Conservation (phyloP, 768 basidiomycete species). For the Boletus tylopilopsis region DNA sequence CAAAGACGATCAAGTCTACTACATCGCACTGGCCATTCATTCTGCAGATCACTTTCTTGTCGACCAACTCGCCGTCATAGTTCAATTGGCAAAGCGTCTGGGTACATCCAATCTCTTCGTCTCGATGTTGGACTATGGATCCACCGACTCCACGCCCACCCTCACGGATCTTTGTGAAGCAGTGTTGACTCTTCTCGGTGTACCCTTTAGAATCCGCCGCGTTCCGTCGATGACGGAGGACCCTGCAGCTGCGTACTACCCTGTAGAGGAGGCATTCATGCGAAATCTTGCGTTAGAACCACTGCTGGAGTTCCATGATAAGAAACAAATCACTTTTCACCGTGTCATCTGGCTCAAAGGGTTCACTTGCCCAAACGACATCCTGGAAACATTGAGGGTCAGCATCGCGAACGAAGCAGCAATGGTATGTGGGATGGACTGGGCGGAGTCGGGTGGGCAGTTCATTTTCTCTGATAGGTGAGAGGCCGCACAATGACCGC, state of each 20-base stretch:
- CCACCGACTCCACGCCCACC: constrained; percentile 92
- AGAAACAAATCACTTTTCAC: constrained; percentile 77
- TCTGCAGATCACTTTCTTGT: constrained; percentile 99
- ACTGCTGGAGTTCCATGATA: constrained; percentile 72
- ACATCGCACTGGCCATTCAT: constrained; percentile 91
- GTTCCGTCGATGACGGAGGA: constrained; percentile 92
- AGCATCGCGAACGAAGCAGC: constrained; percentile 89
- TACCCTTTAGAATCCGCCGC: constrained; percentile 90
- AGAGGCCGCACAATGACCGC: constrained; percentile 19
- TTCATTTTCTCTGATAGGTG: constrained; percentile 98
- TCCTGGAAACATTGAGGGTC: constrained; percentile 91
- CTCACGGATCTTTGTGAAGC: constrained; percentile 94
- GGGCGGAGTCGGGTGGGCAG: constrained; percentile 96
- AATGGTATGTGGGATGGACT: constrained; percentile 99
- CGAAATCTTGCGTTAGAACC: constrained; percentile 93
- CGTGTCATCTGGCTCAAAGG: constrained; percentile 98
- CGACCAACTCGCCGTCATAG: constrained; percentile 96
- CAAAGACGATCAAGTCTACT: constrained; percentile 82
- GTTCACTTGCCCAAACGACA: constrained; percentile 98
- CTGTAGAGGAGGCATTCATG: constrained; percentile 91
- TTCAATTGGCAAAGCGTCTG: constrained; percentile 89
- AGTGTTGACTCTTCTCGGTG: constrained; percentile 87
- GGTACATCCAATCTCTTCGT: constrained; percentile 92
- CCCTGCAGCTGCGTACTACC: constrained; percentile 87
- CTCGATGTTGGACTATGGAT: constrained; percentile 97